Base-by-base conservation (phyloP, 1,284 basidiomycete species). In the Fomitopsis pinicola region DNA sequence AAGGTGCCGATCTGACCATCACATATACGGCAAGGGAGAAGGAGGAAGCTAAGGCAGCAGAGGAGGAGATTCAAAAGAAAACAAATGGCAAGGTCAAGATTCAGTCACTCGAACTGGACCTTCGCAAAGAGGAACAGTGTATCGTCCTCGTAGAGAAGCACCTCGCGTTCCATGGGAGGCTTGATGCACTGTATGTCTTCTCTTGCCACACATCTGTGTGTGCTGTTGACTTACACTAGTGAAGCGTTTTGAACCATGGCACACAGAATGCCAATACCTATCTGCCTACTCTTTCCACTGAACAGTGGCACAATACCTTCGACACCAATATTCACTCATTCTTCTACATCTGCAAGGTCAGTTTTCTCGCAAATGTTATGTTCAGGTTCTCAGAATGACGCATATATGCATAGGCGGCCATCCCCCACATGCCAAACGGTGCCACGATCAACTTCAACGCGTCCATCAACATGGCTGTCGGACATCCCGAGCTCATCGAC, bases 1-100 rank as follows among this genome's bases (percentile, higher is more conserved):
- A 87, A 71, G 85, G 85, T 6, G 85, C 84, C 22, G 78, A 83
- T 61, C 70, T 84, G 38, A 80, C 85, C 2, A 69, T 87, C 46
- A 75, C 78, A 45, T 81, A 84, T 71, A 75, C 82, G 28, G 76
- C 80, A 0, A 65, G 74, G 40, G 78, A 88, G 69, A 72, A 81
- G 66, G 67, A 79, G 59, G 86, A 87, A 63, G 74, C 75, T 3
- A 65, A 76, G 54, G 73, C 75, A 26, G 69, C 75, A 42, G 73
- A 76, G 44, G 67, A 80, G 17, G 67, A 76, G 56, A 75, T 82
- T 63, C 71, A 75, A 45, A 69, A 74, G 40, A 77, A 78, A 62
- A 78, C 80, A 0, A 69, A 72, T 19, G 75, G 75, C 35, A 68
- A 74, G n/a, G 66, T 74, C 59, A 79, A 80, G 59, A 69, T 82